A percentile compares a stretch with the other conserved stretches of the same genome.
Evolutionary conservation across 140 eudicot genomes (phyloP).

Genomic region (Flaveria floridana): DNA sequence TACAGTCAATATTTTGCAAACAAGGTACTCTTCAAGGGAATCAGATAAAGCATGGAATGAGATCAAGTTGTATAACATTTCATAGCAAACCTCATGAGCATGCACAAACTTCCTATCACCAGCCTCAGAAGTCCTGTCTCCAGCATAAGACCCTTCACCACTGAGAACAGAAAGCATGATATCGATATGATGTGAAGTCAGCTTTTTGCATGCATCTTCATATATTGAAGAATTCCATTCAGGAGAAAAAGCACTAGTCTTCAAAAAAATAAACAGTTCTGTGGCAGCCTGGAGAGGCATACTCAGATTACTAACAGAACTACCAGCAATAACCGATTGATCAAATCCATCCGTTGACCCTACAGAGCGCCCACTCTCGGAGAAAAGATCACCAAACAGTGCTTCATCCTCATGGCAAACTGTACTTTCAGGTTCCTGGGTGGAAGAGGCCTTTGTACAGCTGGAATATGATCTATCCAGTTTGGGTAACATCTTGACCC

Average conservation of each 20-base stretch:
- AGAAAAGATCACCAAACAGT: slow-evolving; percentile 90
- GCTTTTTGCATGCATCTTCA: slow-evolving; percentile 68
- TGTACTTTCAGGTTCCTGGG: slow-evolving; percentile 63
- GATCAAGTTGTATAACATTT: slow-evolving; percentile 66
- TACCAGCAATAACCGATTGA: slow-evolving; percentile 52
- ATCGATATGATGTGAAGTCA: slow-evolving; percentile 62
- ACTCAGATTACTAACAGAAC: slow-evolving; percentile 53
- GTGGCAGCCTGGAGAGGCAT: slow-evolving; percentile 81
- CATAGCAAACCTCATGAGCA: slow-evolving; percentile 70
- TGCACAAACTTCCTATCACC: slow-evolving; percentile 55
- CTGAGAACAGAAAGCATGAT: slow-evolving; percentile 61
- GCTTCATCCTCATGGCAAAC: slow-evolving; percentile 97
- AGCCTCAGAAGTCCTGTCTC: slow-evolving; percentile 52
- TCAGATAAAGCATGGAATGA: slow-evolving; percentile 52
- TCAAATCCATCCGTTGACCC: slow-evolving; percentile 88
- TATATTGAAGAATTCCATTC: slow-evolving; percentile 64
- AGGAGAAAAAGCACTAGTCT: slow-evolving; percentile 57
- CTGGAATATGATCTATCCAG: slow-evolving; percentile 64
- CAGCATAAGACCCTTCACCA: slow-evolving; percentile 57
- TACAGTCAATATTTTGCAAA: slow-evolving; percentile 52
- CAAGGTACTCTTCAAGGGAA: slow-evolving; percentile 70
- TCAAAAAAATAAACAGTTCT: slow-evolving; percentile 65
- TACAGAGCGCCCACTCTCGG: slow-evolving; percentile 89
- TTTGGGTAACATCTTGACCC: slow-evolving; percentile 70
- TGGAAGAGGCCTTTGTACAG: slow-evolving; percentile 58